A percentile compares a stretch with the other conserved stretches of the same genome.
phyloP scores from a whole-genome alignment of 805 yeast species.

The Yueomyces sinensis region DNA sequence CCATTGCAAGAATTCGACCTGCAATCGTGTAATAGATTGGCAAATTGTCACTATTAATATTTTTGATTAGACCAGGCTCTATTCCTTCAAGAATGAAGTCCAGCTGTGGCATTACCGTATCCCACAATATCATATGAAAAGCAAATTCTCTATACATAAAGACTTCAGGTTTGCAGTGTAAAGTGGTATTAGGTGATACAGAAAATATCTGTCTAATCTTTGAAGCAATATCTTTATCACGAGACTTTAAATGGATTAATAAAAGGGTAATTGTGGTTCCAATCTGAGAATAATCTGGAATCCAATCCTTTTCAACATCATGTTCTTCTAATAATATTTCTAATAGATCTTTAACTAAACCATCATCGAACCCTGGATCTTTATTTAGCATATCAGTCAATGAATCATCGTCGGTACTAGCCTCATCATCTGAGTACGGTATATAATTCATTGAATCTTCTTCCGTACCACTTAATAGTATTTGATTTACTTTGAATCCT shows the following conservation, averaged over 20 bases:
- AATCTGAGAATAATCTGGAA: conserved; percentile 27
- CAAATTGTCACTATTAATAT: conserved; percentile 46
- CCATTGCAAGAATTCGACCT: conserved; percentile 65
- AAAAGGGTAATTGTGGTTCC: conserved; percentile 72
- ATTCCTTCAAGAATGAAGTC: conserved; percentile 13
- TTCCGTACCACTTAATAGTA: neutral
- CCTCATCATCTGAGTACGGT: neutral
- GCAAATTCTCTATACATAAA: conserved; percentile 53
- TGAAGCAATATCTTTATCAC: conserved; percentile 41
- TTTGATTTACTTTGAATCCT: neutral
- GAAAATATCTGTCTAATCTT: conserved; percentile 29
- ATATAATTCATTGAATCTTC: neutral
- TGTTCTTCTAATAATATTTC: conserved; percentile 7
- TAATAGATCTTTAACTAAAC: conserved; percentile 5
- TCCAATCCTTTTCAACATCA: conserved; percentile 18
- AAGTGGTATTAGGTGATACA: conserved; percentile 34
- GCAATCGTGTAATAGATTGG: conserved; percentile 53
- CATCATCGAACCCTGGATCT: neutral
- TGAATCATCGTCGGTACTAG: neutral
- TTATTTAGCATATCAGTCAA: neutral
- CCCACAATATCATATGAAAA: conserved; percentile 62
- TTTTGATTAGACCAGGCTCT: conserved; percentile 2
- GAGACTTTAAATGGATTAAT: conserved; percentile 60
- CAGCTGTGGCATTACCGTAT: conserved; percentile 32
- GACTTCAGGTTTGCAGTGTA: conserved; percentile 54